Evolutionary conservation across 139 green algal genomes (phyloP).

Genomic region (Chlorella sp.): DNA sequence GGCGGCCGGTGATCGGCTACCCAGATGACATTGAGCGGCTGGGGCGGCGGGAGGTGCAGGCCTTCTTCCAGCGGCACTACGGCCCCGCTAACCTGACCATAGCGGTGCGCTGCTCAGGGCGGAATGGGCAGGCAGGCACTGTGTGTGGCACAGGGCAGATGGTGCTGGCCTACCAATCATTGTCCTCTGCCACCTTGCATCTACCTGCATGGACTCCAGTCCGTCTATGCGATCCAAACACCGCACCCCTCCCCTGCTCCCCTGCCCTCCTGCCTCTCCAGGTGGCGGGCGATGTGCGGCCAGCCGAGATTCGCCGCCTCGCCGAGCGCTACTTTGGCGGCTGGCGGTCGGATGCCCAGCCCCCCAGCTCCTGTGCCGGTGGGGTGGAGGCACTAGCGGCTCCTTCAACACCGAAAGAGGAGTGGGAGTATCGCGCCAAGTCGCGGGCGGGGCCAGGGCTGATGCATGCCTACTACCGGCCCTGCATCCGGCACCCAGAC

Average conservation of each 20-base stretch:
- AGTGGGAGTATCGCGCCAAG: not conserved
- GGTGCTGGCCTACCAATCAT: no score
- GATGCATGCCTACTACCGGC: constrained; percentile 77
- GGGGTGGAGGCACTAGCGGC: constrained; percentile 5
- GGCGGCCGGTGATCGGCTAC: constrained; percentile 84
- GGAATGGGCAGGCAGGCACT: no score
- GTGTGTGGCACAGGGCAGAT: no score
- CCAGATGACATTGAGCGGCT: constrained; percentile 64
- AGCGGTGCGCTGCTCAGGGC: constrained; percentile 36
- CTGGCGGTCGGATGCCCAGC: not conserved
- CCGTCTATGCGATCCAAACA: no score
- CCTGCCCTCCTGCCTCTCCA: constrained; percentile 67
- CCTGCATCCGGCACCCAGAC: constrained; percentile 37
- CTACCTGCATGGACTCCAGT: no score
- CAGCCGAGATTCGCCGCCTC: constrained; percentile 27
- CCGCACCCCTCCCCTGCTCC: constrained; percentile 60
- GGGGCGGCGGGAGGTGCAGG: constrained; percentile 67
- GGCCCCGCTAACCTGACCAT: constrained; percentile 66
- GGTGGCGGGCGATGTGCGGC: constrained; percentile 68
- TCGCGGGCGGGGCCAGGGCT: constrained; percentile 57
- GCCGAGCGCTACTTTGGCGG: constrained; percentile 22
- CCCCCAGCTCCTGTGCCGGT: not conserved
- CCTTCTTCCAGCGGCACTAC: constrained; percentile 71
- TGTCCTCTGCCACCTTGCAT: no score
- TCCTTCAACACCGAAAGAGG: not conserved